Evolutionary conservation across 805 yeast species (phyloP), one percentile per base, ranked within the genome.

Genomic region (Crinitomyces ghanaensis): DNA sequence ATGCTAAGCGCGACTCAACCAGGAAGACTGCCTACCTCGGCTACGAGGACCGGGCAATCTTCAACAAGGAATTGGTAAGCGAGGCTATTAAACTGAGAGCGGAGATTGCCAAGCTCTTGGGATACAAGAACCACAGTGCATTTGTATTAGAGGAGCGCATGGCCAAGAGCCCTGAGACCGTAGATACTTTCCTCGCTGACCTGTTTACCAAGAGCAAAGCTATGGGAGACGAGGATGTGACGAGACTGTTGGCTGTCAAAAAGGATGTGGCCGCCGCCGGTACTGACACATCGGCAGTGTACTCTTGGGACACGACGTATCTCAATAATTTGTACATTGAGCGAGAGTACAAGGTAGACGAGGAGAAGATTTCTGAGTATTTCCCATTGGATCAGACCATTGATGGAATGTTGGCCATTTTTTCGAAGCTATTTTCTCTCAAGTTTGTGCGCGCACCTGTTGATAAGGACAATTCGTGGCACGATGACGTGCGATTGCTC

Each of bases 351-450:
- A 63, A 75, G 46, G 83, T 83, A 21, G 88, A 83, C 50, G 72
- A 75, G 39, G 68, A 70, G 36, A 70, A 72, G 45, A 74, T 83
- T 39, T 62, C 84, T 4, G 85, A 83, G 51, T 83, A 72, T 51
- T 83, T 80, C 63, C 91, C 93, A 28, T 58, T 81, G 53, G 70
- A 74, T 30, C 62, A 70, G 11, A 76, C 91, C 2, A 68, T 82
- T 34, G 50, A 55, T 17, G 72, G 74, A 38, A 82, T 83, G 91
- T 60, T 83, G 36, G 59, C 62, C 6, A 70, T 82, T 41, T 83
- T 77, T 52, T 88, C 78, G 53, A 63, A 60, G 2, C 63, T 83
- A 31, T 76, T 83, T 56, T 72, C 72, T 39, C 64, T 83, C 38
- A 72, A 76, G 51, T 80, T 83, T 51, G 66, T 67, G 30, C 70